These are phyloP conservation scores for Colletotrichum sp. DNA, from an alignment of 2,329 filamentous ascomycete species.

Conservation along the genomic window DNA sequence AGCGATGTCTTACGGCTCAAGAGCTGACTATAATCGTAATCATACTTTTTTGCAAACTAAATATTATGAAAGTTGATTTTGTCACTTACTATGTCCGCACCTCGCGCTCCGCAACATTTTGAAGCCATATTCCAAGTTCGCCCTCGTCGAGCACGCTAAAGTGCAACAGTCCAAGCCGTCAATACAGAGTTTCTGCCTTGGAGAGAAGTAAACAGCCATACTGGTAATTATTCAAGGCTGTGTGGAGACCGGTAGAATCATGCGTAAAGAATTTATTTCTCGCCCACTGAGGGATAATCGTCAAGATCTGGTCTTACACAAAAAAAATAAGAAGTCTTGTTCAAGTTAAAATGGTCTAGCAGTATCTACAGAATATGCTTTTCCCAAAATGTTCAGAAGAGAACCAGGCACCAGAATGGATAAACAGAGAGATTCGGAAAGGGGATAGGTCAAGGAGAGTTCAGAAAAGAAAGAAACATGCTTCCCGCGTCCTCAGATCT, in stretches of 20 bases:
- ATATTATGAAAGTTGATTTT: not conserved
- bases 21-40: not conserved
- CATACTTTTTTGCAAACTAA: not conserved
- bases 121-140: not conserved
- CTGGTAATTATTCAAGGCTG: not conserved
- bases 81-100: not conserved
- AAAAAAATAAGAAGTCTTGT: not conserved
- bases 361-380: not conserved
- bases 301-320: not conserved
- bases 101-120: not conserved
- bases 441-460: not conserved
- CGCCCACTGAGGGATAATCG: not conserved
- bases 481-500: not conserved
- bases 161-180: not conserved
- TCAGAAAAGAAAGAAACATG: not conserved
- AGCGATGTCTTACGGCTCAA: not conserved
- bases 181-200: not conserved
- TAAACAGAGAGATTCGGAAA: not conserved
- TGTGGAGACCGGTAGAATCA: not conserved
- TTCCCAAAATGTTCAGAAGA: not conserved
- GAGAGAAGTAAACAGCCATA: not conserved
- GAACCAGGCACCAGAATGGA: not conserved
- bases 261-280: not conserved
- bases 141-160: not conserved
- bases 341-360: not conserved